A percentile compares a stretch with the other conserved stretches of the same genome.
phyloP scores from a whole-genome alignment of 139 green algal species.

The Tetradesmus obliquus region DNA sequence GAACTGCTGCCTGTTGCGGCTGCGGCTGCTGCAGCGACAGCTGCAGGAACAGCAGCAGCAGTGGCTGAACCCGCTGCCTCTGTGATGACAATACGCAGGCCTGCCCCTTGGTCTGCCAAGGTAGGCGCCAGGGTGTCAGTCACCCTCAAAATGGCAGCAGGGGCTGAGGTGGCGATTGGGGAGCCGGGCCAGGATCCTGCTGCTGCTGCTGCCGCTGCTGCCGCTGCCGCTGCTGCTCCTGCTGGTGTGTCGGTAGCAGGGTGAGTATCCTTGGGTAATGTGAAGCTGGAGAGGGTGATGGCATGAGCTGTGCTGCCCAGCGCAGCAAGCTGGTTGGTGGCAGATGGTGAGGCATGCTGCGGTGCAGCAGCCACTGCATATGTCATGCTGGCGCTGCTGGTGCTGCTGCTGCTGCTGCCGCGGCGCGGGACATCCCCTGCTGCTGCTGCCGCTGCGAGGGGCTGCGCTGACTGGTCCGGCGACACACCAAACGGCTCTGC shows the following conservation, averaged over 20 bases:
- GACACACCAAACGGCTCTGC: background rate
- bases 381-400: background rate
- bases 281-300: background rate
- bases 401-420: background rate
- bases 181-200: background rate
- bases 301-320: background rate
- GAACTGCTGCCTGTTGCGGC: background rate
- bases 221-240: background rate
- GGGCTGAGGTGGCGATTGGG: background rate
- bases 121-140: background rate
- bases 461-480: background rate
- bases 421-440: background rate
- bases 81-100: background rate
- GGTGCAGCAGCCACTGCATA: background rate
- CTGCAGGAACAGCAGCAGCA: background rate
- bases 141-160: background rate
- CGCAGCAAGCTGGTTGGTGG: background rate
- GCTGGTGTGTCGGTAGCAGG: background rate
- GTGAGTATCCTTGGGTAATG: background rate
- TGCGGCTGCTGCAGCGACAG: background rate
- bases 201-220: background rate
- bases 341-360: background rate
- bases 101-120: background rate
- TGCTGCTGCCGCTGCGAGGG: background rate
- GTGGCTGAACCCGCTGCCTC: background rate